phyloP scores from a whole-genome alignment of 345 rosid genomes.

The Pistacia vera region DNA sequence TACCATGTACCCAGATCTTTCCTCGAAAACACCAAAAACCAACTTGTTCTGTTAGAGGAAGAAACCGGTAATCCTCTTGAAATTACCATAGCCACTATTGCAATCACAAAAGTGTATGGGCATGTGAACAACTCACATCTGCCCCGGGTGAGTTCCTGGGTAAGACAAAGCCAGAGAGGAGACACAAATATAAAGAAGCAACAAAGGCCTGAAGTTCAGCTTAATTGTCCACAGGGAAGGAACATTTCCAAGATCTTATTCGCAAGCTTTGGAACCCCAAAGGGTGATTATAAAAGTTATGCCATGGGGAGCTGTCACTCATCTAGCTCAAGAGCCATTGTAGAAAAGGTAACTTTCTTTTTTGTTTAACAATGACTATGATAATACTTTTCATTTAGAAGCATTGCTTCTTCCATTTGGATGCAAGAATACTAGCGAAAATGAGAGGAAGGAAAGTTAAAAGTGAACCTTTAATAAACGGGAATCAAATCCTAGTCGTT shows the following conservation, averaged over 20 bases:
- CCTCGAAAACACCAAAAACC: conserved; percentile 43
- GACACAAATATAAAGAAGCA: neutral
- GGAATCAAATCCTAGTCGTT: too few species aligned
- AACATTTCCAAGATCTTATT: conserved; percentile 32
- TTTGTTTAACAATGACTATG: neutral
- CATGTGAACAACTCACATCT: conserved; percentile 24
- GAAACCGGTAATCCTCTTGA: conserved; percentile 48
- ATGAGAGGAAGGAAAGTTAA: too few species aligned
- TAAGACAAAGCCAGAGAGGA: neutral
- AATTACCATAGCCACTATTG: conserved; percentile 43
- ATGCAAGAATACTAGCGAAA: too few species aligned
- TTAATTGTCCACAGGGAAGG: conserved; percentile 26
- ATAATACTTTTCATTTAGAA: neutral
- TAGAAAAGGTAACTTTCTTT: conserved; percentile 18
- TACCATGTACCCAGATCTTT: conserved; percentile 56
- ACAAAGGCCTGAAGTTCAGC: conserved; percentile 25
- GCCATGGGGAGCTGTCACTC: conserved; percentile 29
- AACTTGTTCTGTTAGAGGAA: conserved; percentile 58
- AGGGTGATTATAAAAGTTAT: conserved; percentile 24
- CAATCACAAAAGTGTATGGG: conserved; percentile 32
- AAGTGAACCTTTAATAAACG: too few species aligned
- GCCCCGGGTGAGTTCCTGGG: conserved; percentile 26
- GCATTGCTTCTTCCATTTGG: neutral
- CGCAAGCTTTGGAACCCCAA: conserved; percentile 35
- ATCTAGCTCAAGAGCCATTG: conserved; percentile 4